Conservation (phyloP, 345 rosid species). For the Pugionium cornutum region DNA sequence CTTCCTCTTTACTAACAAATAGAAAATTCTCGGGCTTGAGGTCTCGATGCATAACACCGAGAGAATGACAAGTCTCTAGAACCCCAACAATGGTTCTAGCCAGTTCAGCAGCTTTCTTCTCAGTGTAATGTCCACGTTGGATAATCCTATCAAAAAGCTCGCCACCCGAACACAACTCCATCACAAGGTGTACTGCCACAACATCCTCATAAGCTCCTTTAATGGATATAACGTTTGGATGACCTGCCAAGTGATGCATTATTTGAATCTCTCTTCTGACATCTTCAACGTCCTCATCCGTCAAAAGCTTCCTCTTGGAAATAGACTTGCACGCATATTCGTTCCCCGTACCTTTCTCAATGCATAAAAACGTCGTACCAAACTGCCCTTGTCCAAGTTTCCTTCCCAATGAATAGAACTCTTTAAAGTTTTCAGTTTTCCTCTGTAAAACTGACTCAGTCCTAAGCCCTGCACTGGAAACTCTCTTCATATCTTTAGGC, state of each 20-base stretch:
- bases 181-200: constrained; percentile 79
- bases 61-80: constrained; percentile 83
- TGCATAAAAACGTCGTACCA: constrained; percentile 74
- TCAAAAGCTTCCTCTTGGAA: constrained; percentile 80
- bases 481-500: constrained; percentile 57
- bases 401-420: constrained; percentile 66
- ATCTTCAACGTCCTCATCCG: constrained; percentile 83
- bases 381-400: constrained; percentile 94
- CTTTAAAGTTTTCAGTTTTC: constrained; percentile 74
- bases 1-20: constrained; percentile 65
- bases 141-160: constrained; percentile 90
- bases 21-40: constrained; percentile 92
- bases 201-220: constrained; percentile 87
- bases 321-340: constrained; percentile 88
- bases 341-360: constrained; percentile 62
- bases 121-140: constrained; percentile 82
- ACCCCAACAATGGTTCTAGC: constrained; percentile 82
- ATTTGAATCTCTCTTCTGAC: constrained; percentile 89
- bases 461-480: constrained; percentile 72
- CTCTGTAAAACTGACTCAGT: constrained; percentile 69
- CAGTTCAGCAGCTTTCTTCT: constrained; percentile 84
- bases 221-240: constrained; percentile 74
- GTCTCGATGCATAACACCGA: constrained; percentile 92
- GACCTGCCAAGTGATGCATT: constrained; percentile 91
- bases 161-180: constrained; percentile 88